Conservation (phyloP, 2,329 filamentous ascomycete genomes). For the Fusarium praegraminearum region DNA sequence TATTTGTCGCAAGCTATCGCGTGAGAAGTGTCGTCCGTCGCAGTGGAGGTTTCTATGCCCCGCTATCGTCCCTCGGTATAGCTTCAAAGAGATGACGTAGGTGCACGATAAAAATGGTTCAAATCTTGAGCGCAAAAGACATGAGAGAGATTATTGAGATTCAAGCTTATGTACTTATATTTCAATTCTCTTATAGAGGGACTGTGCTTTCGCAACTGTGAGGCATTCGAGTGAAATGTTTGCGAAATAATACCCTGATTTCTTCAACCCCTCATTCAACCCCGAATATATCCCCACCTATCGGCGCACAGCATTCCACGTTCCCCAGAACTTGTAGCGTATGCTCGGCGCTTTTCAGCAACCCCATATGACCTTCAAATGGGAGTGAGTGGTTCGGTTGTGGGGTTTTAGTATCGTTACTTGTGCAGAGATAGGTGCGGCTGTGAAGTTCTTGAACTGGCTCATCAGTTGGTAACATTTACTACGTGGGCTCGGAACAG, state of each 20-base stretch:
- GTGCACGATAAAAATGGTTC: background rate
- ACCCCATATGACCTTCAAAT: constrained; percentile 22
- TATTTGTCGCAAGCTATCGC: constrained; percentile 34
- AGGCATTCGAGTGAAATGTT: too few species aligned
- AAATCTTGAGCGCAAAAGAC: background rate
- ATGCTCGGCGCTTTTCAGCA: constrained; percentile 30
- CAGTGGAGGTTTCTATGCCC: constrained; percentile 41
- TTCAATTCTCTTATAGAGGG: too few species aligned
- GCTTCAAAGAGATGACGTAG: constrained; percentile 38
- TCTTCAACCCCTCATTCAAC: constrained; percentile 26
- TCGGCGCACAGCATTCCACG: constrained; percentile 37
- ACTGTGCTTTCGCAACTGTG: too few species aligned
- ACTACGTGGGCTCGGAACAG: background rate
- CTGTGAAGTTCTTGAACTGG: constrained; percentile 21
- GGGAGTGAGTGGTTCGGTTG: constrained; percentile 15
- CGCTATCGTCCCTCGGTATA: constrained; percentile 41
- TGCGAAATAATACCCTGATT: background rate
- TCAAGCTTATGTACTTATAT: background rate
- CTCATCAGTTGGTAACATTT: background rate
- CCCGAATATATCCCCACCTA: constrained; percentile 47
- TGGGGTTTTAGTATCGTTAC: constrained; percentile 22
- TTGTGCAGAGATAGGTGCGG: constrained; percentile 29
- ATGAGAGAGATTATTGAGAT: too few species aligned
- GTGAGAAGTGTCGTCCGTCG: constrained; percentile 40
- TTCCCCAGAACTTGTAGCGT: constrained; percentile 27